Evolutionary conservation across 108 stramenopile species (phyloP).

Genomic region (Fistulifera pelliculosa): DNA sequence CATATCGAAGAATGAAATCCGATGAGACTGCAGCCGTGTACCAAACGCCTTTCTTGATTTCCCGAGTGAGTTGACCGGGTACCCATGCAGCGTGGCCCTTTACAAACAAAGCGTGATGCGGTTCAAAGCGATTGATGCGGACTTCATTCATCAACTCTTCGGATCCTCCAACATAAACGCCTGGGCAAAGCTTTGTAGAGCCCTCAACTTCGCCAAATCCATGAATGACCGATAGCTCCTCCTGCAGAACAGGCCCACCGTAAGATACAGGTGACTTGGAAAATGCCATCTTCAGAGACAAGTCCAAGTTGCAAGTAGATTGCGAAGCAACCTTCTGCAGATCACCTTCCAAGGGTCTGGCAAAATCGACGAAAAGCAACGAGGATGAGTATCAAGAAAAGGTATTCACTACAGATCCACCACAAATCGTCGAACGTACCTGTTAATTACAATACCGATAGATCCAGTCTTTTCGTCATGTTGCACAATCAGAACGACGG

Average conservation of each 20-base stretch:
- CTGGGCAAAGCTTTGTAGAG: slow-evolving; percentile 69
- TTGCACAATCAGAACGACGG: slow-evolving; percentile 80
- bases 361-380: neutral
- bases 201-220: slow-evolving; percentile 78
- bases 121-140: slow-evolving; percentile 46
- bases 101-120: slow-evolving; percentile 65
- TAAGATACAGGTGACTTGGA: slow-evolving; percentile 62
- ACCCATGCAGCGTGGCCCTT: slow-evolving; percentile 87
- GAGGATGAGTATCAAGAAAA: neutral
- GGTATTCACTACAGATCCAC: neutral
- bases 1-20: slow-evolving; percentile 75
- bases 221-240: slow-evolving; percentile 75
- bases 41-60: slow-evolving; percentile 83
- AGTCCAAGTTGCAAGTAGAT: slow-evolving; percentile 52
- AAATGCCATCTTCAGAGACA: slow-evolving; percentile 72
- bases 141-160: slow-evolving; percentile 76
- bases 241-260: slow-evolving; percentile 73
- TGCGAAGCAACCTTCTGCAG: slow-evolving; percentile 55
- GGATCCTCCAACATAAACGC: slow-evolving; percentile 80
- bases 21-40: slow-evolving; percentile 63
- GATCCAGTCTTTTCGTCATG: slow-evolving; percentile 67
- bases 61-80: slow-evolving; percentile 69
- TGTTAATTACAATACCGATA: slow-evolving; percentile 81
- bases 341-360: slow-evolving; percentile 65
- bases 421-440: slow-evolving; percentile 33